These are phyloP conservation scores for Pueraria montana DNA, from an alignment of 306 rosid species.

Conservation along the genomic window DNA sequence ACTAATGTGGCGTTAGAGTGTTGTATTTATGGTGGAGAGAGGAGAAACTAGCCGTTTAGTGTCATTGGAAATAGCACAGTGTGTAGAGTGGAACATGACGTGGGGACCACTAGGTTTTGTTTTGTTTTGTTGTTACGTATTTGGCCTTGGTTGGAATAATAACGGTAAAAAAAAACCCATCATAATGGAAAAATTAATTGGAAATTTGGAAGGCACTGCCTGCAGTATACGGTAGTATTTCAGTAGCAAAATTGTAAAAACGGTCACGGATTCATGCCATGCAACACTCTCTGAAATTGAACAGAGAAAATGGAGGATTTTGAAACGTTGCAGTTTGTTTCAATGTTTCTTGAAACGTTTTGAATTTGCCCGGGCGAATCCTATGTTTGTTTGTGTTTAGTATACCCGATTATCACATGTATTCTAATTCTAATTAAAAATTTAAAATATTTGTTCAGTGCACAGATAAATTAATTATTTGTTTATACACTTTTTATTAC, in stretches of 20 bases:
- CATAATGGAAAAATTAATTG: no score
- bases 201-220: neutral
- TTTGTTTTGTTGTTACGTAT: neutral
- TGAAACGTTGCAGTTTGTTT: neutral
- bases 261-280: no score
- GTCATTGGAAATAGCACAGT: neutral
- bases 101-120: constrained; percentile 46
- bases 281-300: neutral
- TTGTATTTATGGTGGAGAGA: constrained; percentile 51
- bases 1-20: neutral
- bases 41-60: constrained; percentile 78
- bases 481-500: neutral
- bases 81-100: neutral
- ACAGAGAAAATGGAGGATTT: constrained; percentile 8
- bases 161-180: constrained; percentile 47
- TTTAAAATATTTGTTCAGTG: no score
- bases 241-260: neutral
- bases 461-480: no score
- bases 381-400: no score
- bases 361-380: neutral
- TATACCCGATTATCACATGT: no score
- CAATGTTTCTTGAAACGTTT: neutral
- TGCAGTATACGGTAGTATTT: neutral
- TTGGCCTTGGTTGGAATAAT: neutral
- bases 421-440: no score